Conservation (phyloP, 176 grass and related monocot genomes). For the Pontederia paniculata region DNA sequence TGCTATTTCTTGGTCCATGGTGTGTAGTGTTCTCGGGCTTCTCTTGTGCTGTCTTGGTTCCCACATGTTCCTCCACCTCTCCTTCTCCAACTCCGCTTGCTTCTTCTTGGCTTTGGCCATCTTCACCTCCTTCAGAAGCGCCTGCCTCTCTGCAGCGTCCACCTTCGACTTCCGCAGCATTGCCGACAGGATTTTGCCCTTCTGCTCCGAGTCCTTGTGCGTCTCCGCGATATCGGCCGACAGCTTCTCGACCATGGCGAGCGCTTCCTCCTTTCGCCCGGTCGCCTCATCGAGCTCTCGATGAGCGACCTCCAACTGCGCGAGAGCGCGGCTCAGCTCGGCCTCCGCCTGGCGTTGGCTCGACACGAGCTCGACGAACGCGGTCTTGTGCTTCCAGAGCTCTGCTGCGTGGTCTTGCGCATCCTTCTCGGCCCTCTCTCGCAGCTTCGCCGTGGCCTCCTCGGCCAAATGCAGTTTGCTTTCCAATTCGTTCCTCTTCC, state of each 20-base stretch:
- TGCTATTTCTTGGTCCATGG: slow-evolving; percentile 12
- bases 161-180: slow-evolving; percentile 84
- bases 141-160: slow-evolving; percentile 51
- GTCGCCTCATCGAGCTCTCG: slow-evolving; percentile 24
- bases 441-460: slow-evolving; percentile 20
- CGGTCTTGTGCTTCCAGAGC: slow-evolving; percentile 58
- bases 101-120: slow-evolving; percentile 56
- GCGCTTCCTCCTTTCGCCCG: slow-evolving; percentile 26
- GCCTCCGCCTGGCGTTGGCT: slow-evolving; percentile 52
- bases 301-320: slow-evolving; percentile 35
- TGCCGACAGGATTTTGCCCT: slow-evolving; percentile 73
- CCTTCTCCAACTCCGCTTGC: slow-evolving; percentile 62
- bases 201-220: slow-evolving; percentile 60
- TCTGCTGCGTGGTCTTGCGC: slow-evolving; percentile 37
- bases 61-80: slow-evolving; percentile 60
- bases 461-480: slow-evolving; percentile 30
- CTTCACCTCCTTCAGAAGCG: slow-evolving; percentile 68
- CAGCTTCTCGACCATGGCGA: slow-evolving; percentile 32
- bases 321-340: slow-evolving; percentile 36
- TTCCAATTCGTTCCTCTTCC: slow-evolving; percentile 26
- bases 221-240: slow-evolving; percentile 31
- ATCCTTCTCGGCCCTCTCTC: slow-evolving; percentile 26
- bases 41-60: slow-evolving; percentile 36
- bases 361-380: slow-evolving; percentile 54
- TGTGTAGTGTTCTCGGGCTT: slow-evolving; percentile 31